These are phyloP conservation scores for Podospora didyma DNA, from an alignment of 495 filamentous ascomycete genomes.

Conservation along the genomic window DNA sequence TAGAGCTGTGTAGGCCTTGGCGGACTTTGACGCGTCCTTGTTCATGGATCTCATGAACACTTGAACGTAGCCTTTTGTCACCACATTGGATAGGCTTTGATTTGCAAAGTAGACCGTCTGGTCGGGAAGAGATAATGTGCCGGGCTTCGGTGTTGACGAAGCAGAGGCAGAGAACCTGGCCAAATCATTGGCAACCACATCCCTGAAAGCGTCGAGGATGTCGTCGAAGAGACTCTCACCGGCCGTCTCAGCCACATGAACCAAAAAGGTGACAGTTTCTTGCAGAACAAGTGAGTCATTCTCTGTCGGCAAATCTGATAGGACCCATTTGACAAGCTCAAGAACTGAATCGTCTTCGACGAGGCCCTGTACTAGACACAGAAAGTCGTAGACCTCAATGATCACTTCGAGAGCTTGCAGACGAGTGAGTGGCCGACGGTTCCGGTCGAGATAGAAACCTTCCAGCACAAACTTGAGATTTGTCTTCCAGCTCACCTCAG, in stretches of 20 bases:
- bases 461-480: slow-evolving; percentile 60
- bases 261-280: slow-evolving; percentile 46
- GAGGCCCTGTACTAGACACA: slow-evolving; percentile 50
- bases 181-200: slow-evolving; percentile 37
- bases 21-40: slow-evolving; percentile 46
- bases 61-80: slow-evolving; percentile 51
- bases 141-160: slow-evolving; percentile 21
- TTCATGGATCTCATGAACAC: slow-evolving; percentile 61
- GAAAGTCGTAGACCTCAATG: slow-evolving; percentile 61
- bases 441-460: slow-evolving; percentile 61
- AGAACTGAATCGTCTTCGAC: slow-evolving; percentile 42
- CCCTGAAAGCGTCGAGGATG: slow-evolving; percentile 46
- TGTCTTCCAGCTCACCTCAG: slow-evolving; percentile 60
- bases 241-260: slow-evolving; percentile 45
- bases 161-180: slow-evolving; percentile 31
- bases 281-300: slow-evolving; percentile 50
- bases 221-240: slow-evolving; percentile 46
- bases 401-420: slow-evolving; percentile 63
- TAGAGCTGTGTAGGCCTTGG: slow-evolving; percentile 50
- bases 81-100: slow-evolving; percentile 52
- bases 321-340: slow-evolving; percentile 40
- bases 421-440: slow-evolving; percentile 62
- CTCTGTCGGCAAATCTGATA: slow-evolving; percentile 51
- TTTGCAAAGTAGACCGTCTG: slow-evolving; percentile 20
- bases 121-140: slow-evolving; percentile 7